Evolutionary conservation across 2,329 filamentous ascomycete species (phyloP).

Genomic region (Xenosphaeropsis pyriputrescens): DNA sequence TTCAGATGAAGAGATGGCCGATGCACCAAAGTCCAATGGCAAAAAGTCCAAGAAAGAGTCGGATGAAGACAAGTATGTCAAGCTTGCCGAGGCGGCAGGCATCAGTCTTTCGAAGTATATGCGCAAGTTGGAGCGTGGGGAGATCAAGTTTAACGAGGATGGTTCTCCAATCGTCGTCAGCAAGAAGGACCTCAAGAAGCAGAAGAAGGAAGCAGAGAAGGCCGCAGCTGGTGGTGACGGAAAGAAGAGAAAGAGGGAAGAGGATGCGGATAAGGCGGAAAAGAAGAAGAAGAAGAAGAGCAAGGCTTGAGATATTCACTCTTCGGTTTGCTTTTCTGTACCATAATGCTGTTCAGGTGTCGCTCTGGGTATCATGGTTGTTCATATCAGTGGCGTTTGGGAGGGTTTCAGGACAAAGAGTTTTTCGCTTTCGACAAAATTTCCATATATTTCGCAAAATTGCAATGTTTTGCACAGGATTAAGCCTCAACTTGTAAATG

Average conservation of each 20-base stretch:
- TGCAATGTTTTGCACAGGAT: too few relatives aligned
- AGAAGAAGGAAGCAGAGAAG: conserved; percentile 44
- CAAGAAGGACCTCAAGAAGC: conserved; percentile 67
- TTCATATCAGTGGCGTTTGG: neutral
- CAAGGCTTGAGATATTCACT: conserved; percentile 13
- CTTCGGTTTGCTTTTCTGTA: conserved; percentile 8
- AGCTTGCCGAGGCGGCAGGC: conserved; percentile 49
- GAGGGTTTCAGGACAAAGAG: neutral
- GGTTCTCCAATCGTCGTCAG: conserved; percentile 53
- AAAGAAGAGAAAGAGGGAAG: conserved; percentile 57
- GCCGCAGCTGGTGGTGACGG: conserved; percentile 28
- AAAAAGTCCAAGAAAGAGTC: conserved; percentile 23
- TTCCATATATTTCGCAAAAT: too few relatives aligned
- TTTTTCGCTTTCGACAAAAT: too few relatives aligned
- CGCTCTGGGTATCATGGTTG: conserved; percentile 2
- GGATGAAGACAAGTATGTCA: conserved; percentile 24
- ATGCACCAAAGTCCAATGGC: conserved; percentile 9
- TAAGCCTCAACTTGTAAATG: too few relatives aligned
- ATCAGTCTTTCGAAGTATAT: conserved; percentile 65
- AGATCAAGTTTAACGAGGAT: conserved; percentile 50
- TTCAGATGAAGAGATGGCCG: conserved; percentile 13
- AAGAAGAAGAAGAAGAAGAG: conserved; percentile 43
- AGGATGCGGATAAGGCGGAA: conserved; percentile 41
- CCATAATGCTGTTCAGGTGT: conserved; percentile 7
- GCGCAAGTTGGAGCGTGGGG: conserved; percentile 62